phyloP scores from a whole-genome alignment of 1,284 basidiomycete species.

The Termitomyces sp. region DNA sequence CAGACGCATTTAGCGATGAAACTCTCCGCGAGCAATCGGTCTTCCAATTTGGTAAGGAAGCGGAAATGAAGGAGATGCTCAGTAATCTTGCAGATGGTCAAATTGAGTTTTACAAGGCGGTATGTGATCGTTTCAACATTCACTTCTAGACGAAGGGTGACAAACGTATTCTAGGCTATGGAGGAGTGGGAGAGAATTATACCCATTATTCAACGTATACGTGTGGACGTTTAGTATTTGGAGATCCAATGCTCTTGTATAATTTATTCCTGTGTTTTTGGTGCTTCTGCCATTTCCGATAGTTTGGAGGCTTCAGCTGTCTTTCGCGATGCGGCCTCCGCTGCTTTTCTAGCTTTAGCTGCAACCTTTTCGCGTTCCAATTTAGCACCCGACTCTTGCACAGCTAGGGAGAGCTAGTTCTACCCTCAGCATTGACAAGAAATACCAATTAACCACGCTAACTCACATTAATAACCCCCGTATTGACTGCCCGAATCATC shows the following conservation, averaged over 20 bases:
- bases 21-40: slow-evolving; percentile 86
- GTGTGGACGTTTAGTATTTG: slow-evolving; percentile 65
- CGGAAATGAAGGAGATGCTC: slow-evolving; percentile 95
- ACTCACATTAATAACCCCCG: slow-evolving; percentile 79
- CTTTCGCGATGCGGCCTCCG: background rate
- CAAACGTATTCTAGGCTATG: slow-evolving; percentile 55
- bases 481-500: slow-evolving; percentile 76
- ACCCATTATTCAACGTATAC: slow-evolving; percentile 81
- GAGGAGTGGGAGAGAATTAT: slow-evolving; percentile 92
- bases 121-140: slow-evolving; percentile 31
- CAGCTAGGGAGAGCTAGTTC: slow-evolving; percentile 61
- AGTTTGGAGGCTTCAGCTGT: background rate
- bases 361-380: slow-evolving; percentile 30
- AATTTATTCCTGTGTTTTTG: slow-evolving; percentile 2
- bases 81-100: slow-evolving; percentile 88
- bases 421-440: background rate
- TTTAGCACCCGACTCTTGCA: slow-evolving; percentile 77
- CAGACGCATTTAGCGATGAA: slow-evolving; percentile 92
- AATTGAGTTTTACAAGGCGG: slow-evolving; percentile 89
- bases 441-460: background rate
- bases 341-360: slow-evolving; percentile 9
- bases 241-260: slow-evolving; percentile 6
- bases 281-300: background rate
- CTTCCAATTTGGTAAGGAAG: slow-evolving; percentile 87
- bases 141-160: slow-evolving; percentile 1